Evolutionary conservation across 1,139 yeast genomes (phyloP), one percentile per base, ranked within the genome.

Genomic region (Blastobotrys persicus): DNA sequence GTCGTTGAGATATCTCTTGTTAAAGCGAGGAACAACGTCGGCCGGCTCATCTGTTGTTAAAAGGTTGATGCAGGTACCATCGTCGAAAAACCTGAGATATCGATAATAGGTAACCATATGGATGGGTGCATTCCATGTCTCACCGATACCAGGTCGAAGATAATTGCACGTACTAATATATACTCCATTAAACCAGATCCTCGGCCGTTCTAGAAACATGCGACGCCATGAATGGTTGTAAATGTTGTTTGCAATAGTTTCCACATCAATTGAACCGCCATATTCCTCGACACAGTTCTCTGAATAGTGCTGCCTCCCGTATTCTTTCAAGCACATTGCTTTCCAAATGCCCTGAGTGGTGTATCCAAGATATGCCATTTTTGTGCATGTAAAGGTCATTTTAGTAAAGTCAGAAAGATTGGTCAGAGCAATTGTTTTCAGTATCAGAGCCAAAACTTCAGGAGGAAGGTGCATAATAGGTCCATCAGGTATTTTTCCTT

Each of bases 61-160:
- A 13, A 61, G 51, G 20, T 54, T 57, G 18, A 63, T 52, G 52
- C 88, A 85, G 0, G 77, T 72, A 0, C 98, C 98, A 60, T 87
- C 86, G 0, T 84, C 83, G 61, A 77, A 87, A 62, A 92, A 89
- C 50, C 97, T 72, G 34, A 85, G 67, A 64, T 88, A 92, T 53
- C 98, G 73, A 65, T 88, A 92, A 63, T 91, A 92, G 0, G 96
- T 88, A 44, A 91, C 86, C 64, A 89, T 80, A 59, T 87, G 80
- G 16, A 87, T 79, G 0, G 97, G 96, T 52, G 81, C 80, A 39
- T 76, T 68, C 85, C 94, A 81, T n/a, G 87, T 77, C 37, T 74
- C 77, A 76, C 77, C 75, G 1, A 85, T 81, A 45, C 97, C 95
- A 61, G 87, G 87, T 52, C 95, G 77, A 57, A 86, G 78, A 66